Evolutionary conservation across 306 rosid species (phyloP).

Genomic region (Psophocarpus tetragonolobus): DNA sequence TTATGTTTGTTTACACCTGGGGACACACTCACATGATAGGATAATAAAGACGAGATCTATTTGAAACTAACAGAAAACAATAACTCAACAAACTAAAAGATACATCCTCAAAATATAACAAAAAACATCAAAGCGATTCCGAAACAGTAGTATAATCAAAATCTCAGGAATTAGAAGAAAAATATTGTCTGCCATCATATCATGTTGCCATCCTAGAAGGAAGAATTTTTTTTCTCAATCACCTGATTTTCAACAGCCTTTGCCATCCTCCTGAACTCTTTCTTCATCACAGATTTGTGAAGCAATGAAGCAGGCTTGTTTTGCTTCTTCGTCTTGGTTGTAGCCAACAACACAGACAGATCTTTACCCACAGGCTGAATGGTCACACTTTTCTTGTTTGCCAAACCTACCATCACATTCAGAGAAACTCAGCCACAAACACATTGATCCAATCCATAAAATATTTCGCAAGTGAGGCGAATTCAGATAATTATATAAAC

Average conservation of each 20-base stretch:
- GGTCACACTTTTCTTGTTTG: conserved; percentile 92
- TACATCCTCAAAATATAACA: not conserved
- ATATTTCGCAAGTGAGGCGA: not conserved
- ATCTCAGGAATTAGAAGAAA: not conserved
- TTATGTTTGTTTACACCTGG: not conserved
- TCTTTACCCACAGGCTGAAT: conserved; percentile 75
- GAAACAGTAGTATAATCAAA: not conserved
- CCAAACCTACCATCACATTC: conserved; percentile 63
- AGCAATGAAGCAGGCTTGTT: conserved; percentile 79
- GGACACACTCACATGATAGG: not conserved
- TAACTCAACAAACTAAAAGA: not conserved
- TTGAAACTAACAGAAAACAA: not conserved
- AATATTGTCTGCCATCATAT: not conserved
- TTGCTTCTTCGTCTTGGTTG: conserved; percentile 88
- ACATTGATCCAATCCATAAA: not conserved
- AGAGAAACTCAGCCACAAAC: not conserved
- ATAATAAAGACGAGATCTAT: not conserved
- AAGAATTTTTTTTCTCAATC: not conserved
- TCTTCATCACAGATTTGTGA: conserved; percentile 88
- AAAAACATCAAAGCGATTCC: not conserved
- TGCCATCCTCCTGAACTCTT: conserved; percentile 86
- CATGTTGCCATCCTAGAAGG: too few relatives aligned
- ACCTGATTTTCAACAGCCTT: conserved; percentile 87
- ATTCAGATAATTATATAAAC: not conserved
- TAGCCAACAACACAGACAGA: conserved; percentile 76